Percentiles rank a stretch among this genome's conserved stretches.
Conservation (phyloP, 1,284 basidiomycete species). For the Cutaneotrichosporon sp. region DNA sequence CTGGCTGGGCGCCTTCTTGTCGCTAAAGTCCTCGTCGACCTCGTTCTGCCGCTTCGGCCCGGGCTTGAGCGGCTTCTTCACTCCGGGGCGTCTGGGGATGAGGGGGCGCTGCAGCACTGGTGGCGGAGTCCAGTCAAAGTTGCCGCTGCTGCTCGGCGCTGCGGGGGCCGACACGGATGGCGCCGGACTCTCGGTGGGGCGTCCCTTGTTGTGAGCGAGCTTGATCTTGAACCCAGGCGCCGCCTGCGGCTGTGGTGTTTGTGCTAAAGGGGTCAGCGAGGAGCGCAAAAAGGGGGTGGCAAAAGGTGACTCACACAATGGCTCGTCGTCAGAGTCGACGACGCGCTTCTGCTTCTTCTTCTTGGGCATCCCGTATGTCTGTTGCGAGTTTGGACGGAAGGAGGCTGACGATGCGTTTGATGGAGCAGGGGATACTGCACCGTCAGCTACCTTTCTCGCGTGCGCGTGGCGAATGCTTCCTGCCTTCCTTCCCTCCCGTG, state of each 20-base stretch:
- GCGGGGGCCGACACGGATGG: conserved; percentile 36
- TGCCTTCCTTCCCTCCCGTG: neutral
- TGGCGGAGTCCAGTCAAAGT: conserved; percentile 48
- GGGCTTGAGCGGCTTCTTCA: conserved; percentile 67
- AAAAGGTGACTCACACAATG: conserved; percentile 59
- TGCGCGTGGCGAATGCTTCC: neutral
- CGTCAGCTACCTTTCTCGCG: conserved; percentile 13
- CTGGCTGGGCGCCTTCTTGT: conserved; percentile 66
- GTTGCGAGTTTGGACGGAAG: conserved; percentile 28
- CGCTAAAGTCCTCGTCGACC: conserved; percentile 83
- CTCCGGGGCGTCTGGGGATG: conserved; percentile 66
- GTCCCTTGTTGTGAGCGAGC: conserved; percentile 34
- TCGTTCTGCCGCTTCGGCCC: conserved; percentile 78
- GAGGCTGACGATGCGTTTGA: conserved; percentile 43
- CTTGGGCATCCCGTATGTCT: conserved; percentile 62
- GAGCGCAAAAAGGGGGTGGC: conserved; percentile 3
- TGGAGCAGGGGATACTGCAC: conserved; percentile 43
- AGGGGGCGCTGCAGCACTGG: conserved; percentile 54
- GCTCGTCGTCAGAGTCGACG: conserved; percentile 70
- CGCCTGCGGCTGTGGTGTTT: conserved; percentile 46
- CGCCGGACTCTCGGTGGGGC: conserved; percentile 52
- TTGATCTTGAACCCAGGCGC: conserved; percentile 50
- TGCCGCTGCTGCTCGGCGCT: conserved; percentile 38
- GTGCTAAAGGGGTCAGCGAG: conserved; percentile 39
- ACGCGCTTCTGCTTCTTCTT: conserved; percentile 79